Evolutionary conservation across 345 rosid species (phyloP), one percentile per base, ranked within the genome.

Genomic region (Raphanus sativus): DNA sequence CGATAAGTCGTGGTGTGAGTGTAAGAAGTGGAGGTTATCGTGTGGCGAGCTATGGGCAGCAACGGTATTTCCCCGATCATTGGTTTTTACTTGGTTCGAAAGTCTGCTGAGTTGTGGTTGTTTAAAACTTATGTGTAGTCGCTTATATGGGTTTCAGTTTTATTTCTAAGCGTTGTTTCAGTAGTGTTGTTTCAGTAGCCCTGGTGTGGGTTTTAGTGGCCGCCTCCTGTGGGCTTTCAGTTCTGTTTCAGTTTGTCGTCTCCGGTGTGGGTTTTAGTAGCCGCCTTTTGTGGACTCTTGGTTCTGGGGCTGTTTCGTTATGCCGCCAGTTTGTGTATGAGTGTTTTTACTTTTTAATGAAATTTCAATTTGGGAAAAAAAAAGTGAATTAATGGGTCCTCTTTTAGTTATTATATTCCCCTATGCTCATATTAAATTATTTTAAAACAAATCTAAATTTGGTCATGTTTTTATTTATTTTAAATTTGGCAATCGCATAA

Each of bases 381-480:
- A 77, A 71, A 71, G 81, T 71, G 76, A 71, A 52, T 77, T 30
- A 71, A 71, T 42, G 72, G 76, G 67, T 70, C 48, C 62, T 40
- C 45, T 30, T 64, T 28, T 13, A 16, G 70, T 26, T 32, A 76
- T 34, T 25, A 50, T 76, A 69, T 50, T 50, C 55, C 17, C 16
- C 55, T 5, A 45, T 62, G 38, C 33, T 62, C 45, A 29, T 15
- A 62, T 55, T 70, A 54, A 2, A 3, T 64, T 64, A 17, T 0
- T 15, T 0, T 16, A 16, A 2, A 11, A n/a, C 28, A 65, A 55
- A 70, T 66, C 67, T n/a, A 71, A 77, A 61, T 70, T 65, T 77
- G 65, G 8, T 71, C 67, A 65, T 78, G 10, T 58, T 38, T 64
- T 77, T 56, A 71, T 28, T 70, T 36, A 2, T 32, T 16, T 76